Percentiles rank a stretch among this genome's conserved stretches.
These are phyloP conservation scores for Quercus phellos DNA, from an alignment of 331 rosid species.

Conservation along the genomic window DNA sequence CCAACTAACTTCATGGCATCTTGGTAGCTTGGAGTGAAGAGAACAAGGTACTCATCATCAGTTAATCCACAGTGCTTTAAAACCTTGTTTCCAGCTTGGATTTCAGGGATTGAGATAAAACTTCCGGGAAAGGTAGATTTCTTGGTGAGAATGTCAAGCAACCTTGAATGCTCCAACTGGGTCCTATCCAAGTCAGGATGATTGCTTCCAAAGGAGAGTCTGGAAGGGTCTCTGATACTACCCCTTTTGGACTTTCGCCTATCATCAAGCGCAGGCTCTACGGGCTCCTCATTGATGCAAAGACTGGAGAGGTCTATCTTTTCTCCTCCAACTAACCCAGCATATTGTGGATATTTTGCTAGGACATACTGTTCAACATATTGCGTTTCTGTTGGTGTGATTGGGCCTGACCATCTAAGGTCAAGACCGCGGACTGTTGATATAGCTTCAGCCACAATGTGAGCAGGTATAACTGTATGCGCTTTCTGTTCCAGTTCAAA, in stretches of 20 bases:
- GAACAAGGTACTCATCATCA: conserved; percentile 70
- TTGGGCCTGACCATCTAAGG: conserved; percentile 51
- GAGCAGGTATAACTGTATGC: conserved; percentile 34
- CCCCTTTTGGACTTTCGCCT: conserved; percentile 53
- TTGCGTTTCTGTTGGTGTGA: conserved; percentile 44
- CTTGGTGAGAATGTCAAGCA: conserved; percentile 62
- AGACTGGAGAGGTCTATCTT: conserved; percentile 60
- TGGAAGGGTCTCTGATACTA: conserved; percentile 40
- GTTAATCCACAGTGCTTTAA: conserved; percentile 75
- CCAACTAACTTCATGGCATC: conserved; percentile 83
- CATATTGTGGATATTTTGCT: conserved; percentile 65
- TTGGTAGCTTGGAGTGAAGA: conserved; percentile 61
- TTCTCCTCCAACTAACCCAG: conserved; percentile 57
- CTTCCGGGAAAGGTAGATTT: conserved; percentile 79
- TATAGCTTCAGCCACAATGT: conserved; percentile 50
- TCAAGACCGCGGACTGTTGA: conserved; percentile 33
- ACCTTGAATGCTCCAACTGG: conserved; percentile 67
- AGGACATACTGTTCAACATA: conserved; percentile 41
- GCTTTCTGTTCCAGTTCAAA: conserved; percentile 31
- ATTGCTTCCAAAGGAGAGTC: conserved; percentile 51
- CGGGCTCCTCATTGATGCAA: conserved; percentile 58
- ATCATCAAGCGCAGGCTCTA: conserved; percentile 38
- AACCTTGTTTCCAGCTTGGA: conserved; percentile 70
- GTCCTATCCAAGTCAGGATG: conserved; percentile 69
- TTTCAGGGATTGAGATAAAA: conserved; percentile 83